Conservation (phyloP, 192 early-diverging fungal genomes). For the Linnemannia zychae region DNA sequence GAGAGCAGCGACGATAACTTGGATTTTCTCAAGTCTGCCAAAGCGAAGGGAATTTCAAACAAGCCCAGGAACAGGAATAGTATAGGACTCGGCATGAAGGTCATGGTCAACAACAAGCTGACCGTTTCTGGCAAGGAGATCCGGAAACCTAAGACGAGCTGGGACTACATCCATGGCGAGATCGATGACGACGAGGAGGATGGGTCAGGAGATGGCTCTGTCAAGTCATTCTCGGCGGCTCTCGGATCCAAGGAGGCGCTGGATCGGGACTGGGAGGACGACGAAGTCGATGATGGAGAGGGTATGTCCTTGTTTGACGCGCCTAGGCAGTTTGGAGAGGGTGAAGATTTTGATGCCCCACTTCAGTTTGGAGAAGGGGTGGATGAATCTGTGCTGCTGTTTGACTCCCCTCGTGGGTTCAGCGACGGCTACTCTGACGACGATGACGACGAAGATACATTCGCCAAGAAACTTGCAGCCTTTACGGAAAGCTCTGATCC, state of each 20-base stretch:
- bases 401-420: background rate
- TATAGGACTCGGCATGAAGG: constrained; percentile 51
- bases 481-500: background rate
- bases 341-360: constrained; percentile 28
- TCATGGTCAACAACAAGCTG: constrained; percentile 53
- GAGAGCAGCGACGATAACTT: constrained; percentile 26
- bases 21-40: constrained; percentile 35
- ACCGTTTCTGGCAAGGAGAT: constrained; percentile 54
- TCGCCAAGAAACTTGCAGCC: background rate
- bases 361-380: constrained; percentile 6
- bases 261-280: constrained; percentile 6
- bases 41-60: constrained; percentile 27
- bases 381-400: background rate
- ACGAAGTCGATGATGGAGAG: constrained; percentile 11
- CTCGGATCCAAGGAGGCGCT: constrained; percentile 28
- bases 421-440: constrained; percentile 13
- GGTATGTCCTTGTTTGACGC: constrained; percentile 37
- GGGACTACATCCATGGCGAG: constrained; percentile 50
- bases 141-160: constrained; percentile 51
- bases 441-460: constrained; percentile 2
- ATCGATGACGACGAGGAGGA: constrained; percentile 44
- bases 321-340: constrained; percentile 15
- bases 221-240: constrained; percentile 28
- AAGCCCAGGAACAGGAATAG: constrained; percentile 52
- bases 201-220: constrained; percentile 11